Evolutionary conservation across 495 filamentous ascomycete species (phyloP).

Genomic region (Xylaria sp.): DNA sequence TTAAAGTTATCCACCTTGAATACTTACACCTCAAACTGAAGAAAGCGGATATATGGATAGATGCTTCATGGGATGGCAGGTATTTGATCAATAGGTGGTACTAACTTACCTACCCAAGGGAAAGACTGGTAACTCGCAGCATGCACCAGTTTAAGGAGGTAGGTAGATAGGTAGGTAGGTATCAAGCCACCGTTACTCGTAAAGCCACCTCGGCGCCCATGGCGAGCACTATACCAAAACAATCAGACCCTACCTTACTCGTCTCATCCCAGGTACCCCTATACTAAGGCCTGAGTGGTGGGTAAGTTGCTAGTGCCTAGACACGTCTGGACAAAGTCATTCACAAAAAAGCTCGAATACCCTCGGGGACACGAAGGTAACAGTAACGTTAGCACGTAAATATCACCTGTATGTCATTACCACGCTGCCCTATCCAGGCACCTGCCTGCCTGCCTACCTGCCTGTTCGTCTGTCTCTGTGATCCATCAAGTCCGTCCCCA

Average conservation of each 20-base stretch:
- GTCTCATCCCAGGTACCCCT: not conserved
- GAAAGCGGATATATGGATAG: not conserved
- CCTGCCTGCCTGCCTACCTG: not conserved
- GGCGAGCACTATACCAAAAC: not conserved
- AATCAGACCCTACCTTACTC: not conserved
- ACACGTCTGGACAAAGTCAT: not conserved
- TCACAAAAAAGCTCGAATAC: not conserved
- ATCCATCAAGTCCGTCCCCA: not conserved
- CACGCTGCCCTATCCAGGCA: slow-evolving; percentile 5
- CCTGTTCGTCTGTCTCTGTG: not conserved
- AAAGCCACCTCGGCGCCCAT: not conserved
- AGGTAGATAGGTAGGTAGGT: not conserved
- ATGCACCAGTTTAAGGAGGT: not conserved
- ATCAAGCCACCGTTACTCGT: not conserved
- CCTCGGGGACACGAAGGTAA: not conserved
- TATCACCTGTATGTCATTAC: slow-evolving; percentile 22
- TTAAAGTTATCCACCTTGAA: not conserved
- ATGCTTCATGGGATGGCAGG: not conserved
- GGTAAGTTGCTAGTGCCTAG: too few relatives aligned
- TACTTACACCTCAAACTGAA: not conserved
- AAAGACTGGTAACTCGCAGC: not conserved
- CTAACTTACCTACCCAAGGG: not conserved
- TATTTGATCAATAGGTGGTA: not conserved
- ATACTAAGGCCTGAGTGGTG: too few relatives aligned
- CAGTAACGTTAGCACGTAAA: not conserved